Evolutionary conservation across 2,329 filamentous ascomycete genomes (phyloP), one percentile per base, ranked within the genome.

Genomic region (Myriosclerotinia scirpicola): DNA sequence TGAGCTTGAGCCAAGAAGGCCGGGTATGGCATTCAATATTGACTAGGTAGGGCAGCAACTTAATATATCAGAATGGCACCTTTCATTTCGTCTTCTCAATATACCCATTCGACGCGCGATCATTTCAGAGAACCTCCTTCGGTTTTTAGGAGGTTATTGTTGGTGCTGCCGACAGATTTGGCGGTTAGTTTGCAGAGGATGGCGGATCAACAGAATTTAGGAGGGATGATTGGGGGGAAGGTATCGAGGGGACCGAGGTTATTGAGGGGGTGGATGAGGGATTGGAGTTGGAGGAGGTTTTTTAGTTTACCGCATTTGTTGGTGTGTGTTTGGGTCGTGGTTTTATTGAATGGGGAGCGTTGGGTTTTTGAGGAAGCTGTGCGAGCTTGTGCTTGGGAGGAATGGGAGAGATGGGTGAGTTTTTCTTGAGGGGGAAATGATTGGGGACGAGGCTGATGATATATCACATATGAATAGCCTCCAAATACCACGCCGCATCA

Each of bases 361-460:
- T 90, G 85, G 78, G 84, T 89, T 46, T 98, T 96, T 77, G 82
- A 84, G 64, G 85, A 85, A 70, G 87, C 85, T 68, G 85, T 97
- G 20, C 81, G 85, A 66, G 83, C 81, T 62, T 99, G 95, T 78
- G 80, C 85, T 65, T 99, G 95, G 95, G 83, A 86, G 46, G 85
- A 85, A 52, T 99, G 95, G 95, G 95, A 99, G 81, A 84, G 86
- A 78, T 99, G 95, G 93, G 93, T 96, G 82, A 75, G 85, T 74
- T 74, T 53, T 48, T 62, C 53, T 58, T 67, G 44, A 38, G 20
- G 46, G 38, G 26, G 12, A 20, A 38, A 64, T 20, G 5, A 3
- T 54, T n/a, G 56, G 22, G 6, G 55, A 53, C 17, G 30, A 22
- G 71, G 62, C 74, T 75, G 38, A 70, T 63, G 38, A 52, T 34